Evolutionary conservation across 2,329 filamentous ascomycete species (phyloP), one percentile per base, ranked within the genome.

Genomic region (Lanzia echinophila): DNA sequence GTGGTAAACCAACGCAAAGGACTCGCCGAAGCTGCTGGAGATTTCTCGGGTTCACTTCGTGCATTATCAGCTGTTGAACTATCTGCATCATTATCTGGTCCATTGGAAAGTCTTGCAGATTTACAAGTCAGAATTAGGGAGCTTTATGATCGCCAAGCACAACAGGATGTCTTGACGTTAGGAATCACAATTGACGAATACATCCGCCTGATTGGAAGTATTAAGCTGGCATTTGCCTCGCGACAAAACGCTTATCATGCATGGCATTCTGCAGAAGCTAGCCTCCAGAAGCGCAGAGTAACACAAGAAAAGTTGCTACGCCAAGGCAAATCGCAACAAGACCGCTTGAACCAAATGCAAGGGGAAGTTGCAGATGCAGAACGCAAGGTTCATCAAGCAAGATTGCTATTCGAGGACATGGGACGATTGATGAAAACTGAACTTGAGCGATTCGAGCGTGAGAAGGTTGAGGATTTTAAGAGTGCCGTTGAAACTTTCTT

Each of bases 391-490:
- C 90, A 97, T 69, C 90, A 96, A 69, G 88, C 90, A 1, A 78
- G 91, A 51, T 73, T 97, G 55, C 72, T 96, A 44, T 99, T 99
- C 65, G 94, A 99, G 62, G 94, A 99, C 67, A 97, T 99, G 91
- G 94, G 94, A 13, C 80, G 90, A 12, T 74, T 96, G 67, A 94
- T 99, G 90, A 83, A 90, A 56, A 79, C 79, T 34, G 94, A 99
- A 71, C 77, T 99, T 61, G 94, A 97, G 65, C 80, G 91, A 17
- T 99, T 99, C 66, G 94, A 99, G 73, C 82, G 82, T 64, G 94
- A 99, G 72, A 99, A 99, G 76, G 94, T 99, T 3, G 94, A 99
- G 69, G 94, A 99, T 69, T 99, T 99, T 72, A 99, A 99, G 77
- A 94, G 88, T 58, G 92, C 91, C 0, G 91, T 99, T 2, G 94